Percentiles rank a stretch among this genome's conserved stretches.
phyloP scores from a whole-genome alignment of 805 yeast species.

The Pichia kluyveri region DNA sequence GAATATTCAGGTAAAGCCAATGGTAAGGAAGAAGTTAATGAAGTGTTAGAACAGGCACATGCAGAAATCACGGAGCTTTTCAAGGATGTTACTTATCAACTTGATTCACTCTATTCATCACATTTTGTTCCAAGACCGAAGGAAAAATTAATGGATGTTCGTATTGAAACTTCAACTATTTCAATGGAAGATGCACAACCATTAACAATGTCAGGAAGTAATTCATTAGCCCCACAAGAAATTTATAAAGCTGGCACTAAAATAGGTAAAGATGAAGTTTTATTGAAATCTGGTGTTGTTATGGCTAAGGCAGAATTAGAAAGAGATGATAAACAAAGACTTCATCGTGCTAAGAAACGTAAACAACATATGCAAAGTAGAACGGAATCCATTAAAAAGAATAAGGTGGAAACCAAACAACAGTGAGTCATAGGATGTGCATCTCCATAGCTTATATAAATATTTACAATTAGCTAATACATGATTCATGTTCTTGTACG shows the following conservation, averaged over 20 bases:
- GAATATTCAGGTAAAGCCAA: conserved; percentile 40
- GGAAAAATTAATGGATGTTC: conserved; percentile 69
- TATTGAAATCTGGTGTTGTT: conserved; percentile 68
- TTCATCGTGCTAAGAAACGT: conserved; percentile 81
- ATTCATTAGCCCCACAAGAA: conserved; percentile 92
- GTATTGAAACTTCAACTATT: conserved; percentile 74
- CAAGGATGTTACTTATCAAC: conserved; percentile 51
- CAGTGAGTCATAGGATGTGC: background rate
- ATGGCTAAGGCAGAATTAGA: conserved; percentile 75
- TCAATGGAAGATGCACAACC: conserved; percentile 97
- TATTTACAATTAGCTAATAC: too few species aligned
- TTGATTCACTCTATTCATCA: conserved; percentile 90
- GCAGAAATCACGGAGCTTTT: conserved; percentile 66
- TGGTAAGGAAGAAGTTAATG: conserved; percentile 33
- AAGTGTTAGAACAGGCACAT: conserved; percentile 64
- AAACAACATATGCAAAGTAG: conserved; percentile 34
- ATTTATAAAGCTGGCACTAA: conserved; percentile 48
- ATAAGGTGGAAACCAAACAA: conserved; percentile 15
- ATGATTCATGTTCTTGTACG: too few species aligned
- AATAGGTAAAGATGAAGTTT: conserved; percentile 47
- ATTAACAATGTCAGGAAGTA: conserved; percentile 60
- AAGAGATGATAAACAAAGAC: conserved; percentile 77
- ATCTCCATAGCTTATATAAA: too few species aligned
- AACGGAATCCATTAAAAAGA: conserved; percentile 23
- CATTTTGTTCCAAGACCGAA: conserved; percentile 90